A percentile compares a stretch with the other conserved stretches of the same genome.
Evolutionary conservation across 2,329 filamentous ascomycete genomes (phyloP).

Genomic region (Fusarium paranaense): DNA sequence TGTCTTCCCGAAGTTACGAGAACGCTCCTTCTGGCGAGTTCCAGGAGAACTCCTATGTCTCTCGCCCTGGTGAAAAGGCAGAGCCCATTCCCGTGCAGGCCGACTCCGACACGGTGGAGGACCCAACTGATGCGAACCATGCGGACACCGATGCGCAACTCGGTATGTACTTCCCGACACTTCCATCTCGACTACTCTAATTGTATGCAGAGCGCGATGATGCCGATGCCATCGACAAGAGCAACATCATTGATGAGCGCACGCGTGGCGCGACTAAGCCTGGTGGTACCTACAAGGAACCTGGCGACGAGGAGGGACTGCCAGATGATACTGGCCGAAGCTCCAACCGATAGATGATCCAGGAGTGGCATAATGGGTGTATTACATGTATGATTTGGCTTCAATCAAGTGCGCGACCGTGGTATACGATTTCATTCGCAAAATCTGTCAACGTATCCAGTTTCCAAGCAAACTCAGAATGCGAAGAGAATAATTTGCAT

Average conservation of each 20-base stretch:
- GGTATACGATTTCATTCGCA: not conserved
- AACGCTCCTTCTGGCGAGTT: conserved; percentile 23
- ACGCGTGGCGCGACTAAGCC: conserved; percentile 33
- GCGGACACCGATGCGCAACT: conserved; percentile 35
- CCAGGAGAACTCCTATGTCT: conserved; percentile 32
- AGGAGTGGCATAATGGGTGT: not conserved
- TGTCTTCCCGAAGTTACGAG: conserved; percentile 30
- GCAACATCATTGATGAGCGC: conserved; percentile 35
- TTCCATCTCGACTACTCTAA: not conserved
- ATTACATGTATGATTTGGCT: not conserved
- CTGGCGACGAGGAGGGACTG: conserved; percentile 35
- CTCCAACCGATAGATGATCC: not conserved
- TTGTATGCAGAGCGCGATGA: conserved; percentile 22
- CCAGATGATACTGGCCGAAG: conserved; percentile 34
- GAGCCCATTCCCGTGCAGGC: conserved; percentile 36
- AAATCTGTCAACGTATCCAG: not conserved
- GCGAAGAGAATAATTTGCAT: not conserved
- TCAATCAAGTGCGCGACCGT: not conserved
- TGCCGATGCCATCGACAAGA: conserved; percentile 30
- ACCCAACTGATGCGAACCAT: conserved; percentile 21
- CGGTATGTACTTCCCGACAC: not conserved
- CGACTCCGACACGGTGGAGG: conserved; percentile 32
- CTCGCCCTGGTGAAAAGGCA: conserved; percentile 32
- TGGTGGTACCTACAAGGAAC: conserved; percentile 31
- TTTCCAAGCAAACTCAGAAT: not conserved